A percentile compares a stretch with the other conserved stretches of the same genome.
phyloP scores from a whole-genome alignment of 192 early-diverging fungal species.

The Rhizophagus sp. region DNA sequence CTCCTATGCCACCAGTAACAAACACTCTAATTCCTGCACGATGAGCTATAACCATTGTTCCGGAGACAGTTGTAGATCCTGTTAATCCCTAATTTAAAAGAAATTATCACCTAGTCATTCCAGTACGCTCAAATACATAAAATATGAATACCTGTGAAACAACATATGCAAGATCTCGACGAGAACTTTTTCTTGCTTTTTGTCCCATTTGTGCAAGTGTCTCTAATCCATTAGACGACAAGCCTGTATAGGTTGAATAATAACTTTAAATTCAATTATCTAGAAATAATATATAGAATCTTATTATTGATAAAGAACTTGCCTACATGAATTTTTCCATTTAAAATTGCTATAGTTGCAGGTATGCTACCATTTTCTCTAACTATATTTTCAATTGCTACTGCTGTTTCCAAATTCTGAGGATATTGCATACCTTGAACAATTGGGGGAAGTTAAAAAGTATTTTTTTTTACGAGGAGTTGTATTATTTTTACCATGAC shows the following conservation, averaged over 20 bases:
- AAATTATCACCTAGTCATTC: neutral
- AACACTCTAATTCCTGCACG: slow-evolving; percentile 86
- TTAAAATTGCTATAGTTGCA: slow-evolving; percentile 88
- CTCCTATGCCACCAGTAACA: slow-evolving; percentile 95
- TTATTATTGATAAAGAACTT: slow-evolving; percentile 1
- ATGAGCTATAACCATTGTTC: slow-evolving; percentile 88
- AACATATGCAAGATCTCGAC: slow-evolving; percentile 81
- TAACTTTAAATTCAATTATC: neutral
- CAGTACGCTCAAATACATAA: neutral
- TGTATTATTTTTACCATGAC: slow-evolving; percentile 62
- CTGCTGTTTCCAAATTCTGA: slow-evolving; percentile 85
- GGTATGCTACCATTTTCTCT: slow-evolving; percentile 71
- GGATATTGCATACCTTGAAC: slow-evolving; percentile 85
- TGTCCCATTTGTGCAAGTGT: slow-evolving; percentile 62
- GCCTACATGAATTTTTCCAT: slow-evolving; percentile 83
- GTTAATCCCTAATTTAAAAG: slow-evolving; percentile 46
- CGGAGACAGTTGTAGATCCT: slow-evolving; percentile 92
- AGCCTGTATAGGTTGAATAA: slow-evolving; percentile 38
- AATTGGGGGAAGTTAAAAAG: neutral
- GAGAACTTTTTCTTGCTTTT: slow-evolving; percentile 75
- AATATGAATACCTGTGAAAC: slow-evolving; percentile 55
- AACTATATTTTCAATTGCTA: slow-evolving; percentile 77
- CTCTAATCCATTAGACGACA: slow-evolving; percentile 61
- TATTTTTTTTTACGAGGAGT: neutral
- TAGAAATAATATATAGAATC: no score